phyloP scores from a whole-genome alignment of 2,329 filamentous ascomycete genomes.

The Epichloe bromicola region DNA sequence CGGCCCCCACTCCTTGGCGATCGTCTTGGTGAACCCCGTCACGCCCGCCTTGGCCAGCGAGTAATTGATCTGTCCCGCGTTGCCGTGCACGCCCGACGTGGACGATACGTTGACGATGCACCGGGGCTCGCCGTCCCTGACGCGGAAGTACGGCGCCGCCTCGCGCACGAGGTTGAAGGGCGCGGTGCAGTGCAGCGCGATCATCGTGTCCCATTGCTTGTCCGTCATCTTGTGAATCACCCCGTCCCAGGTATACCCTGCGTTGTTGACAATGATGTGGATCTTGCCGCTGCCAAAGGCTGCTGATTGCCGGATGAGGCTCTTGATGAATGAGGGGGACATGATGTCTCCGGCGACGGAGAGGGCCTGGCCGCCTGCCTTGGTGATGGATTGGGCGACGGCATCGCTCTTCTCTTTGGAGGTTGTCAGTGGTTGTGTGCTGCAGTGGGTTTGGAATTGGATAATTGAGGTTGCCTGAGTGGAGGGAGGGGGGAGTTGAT shows the following conservation, averaged over 20 bases:
- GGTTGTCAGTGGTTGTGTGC: background rate
- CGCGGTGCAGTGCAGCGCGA: constrained; percentile 70
- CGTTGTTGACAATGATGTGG: constrained; percentile 84
- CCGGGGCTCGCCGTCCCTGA: constrained; percentile 67
- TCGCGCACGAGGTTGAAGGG: constrained; percentile 74
- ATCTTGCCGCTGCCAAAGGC: constrained; percentile 80
- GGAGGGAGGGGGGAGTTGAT: constrained; percentile 11
- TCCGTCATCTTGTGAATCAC: constrained; percentile 88
- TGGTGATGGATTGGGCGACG: constrained; percentile 59
- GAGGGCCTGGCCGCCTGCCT: constrained; percentile 51
- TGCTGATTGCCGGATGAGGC: constrained; percentile 61
- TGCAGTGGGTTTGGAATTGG: too few species aligned
- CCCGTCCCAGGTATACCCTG: constrained; percentile 85
- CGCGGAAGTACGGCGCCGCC: constrained; percentile 75
- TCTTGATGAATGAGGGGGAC: constrained; percentile 53
- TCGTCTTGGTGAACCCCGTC: constrained; percentile 71
- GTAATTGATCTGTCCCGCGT: constrained; percentile 87
- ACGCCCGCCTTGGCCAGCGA: constrained; percentile 75
- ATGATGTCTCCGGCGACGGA: constrained; percentile 68
- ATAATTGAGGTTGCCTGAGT: background rate
- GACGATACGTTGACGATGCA: constrained; percentile 75
- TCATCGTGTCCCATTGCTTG: constrained; percentile 83
- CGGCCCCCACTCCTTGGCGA: constrained; percentile 86
- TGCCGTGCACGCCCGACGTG: constrained; percentile 72
- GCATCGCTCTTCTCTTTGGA: constrained; percentile 43